A percentile compares a stretch with the other conserved stretches of the same genome.
Conservation (phyloP, 257 asterid species). For the Rauvolfia tetraphylla region DNA sequence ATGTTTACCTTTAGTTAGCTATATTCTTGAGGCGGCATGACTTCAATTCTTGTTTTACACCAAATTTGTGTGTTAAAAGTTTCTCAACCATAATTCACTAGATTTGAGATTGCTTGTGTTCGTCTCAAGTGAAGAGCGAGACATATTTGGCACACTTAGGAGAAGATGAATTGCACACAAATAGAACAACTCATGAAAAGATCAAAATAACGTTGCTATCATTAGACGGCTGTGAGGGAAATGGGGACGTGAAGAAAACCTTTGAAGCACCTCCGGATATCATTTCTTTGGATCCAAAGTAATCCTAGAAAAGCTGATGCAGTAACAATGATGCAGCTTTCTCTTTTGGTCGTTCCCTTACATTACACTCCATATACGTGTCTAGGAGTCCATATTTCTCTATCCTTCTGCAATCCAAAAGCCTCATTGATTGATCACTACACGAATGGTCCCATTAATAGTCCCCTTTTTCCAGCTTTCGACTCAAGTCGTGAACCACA, state of each 20-base stretch:
- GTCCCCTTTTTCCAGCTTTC: background rate
- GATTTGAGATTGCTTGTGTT: background rate
- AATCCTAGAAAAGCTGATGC: background rate
- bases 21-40: background rate
- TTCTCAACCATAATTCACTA: background rate
- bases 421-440: conserved; percentile 11
- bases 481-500: no score
- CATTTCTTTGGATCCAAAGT: conserved; percentile 11
- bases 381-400: background rate
- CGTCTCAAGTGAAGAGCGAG: background rate
- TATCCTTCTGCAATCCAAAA: background rate
- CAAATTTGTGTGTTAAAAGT: background rate
- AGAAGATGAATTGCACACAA: background rate
- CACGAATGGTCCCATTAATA: background rate
- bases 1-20: background rate
- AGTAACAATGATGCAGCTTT: conserved; percentile 12
- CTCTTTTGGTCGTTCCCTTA: conserved; percentile 24
- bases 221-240: background rate
- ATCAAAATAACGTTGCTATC: background rate
- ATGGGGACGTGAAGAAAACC: background rate
- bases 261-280: background rate
- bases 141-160: background rate
- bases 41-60: background rate
- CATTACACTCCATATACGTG: conserved; percentile 17
- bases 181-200: background rate